phyloP scores from a whole-genome alignment of 2,329 filamentous ascomycete genomes.

The Magnaporthiopsis poae region DNA sequence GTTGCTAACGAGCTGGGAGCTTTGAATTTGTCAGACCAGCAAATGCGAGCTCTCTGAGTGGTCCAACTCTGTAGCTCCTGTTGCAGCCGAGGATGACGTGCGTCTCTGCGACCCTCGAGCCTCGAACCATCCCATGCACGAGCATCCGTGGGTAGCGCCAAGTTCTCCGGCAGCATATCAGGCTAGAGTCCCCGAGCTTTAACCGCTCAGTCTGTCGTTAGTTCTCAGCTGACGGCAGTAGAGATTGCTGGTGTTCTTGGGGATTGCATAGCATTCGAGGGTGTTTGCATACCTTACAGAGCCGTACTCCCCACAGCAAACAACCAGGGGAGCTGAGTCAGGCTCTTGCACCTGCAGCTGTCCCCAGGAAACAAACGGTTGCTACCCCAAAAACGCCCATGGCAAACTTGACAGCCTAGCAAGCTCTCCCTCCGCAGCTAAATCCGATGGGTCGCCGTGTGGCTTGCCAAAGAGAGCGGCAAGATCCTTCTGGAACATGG shows the following conservation, averaged over 20 bases:
- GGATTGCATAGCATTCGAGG: too few relatives aligned
- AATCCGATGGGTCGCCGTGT: too few relatives aligned
- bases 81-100: neutral
- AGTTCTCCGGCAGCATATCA: neutral
- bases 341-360: neutral
- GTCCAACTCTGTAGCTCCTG: neutral
- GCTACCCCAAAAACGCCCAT: too few relatives aligned
- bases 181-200: neutral
- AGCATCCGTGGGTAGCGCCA: neutral
- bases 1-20: neutral
- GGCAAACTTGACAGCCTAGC: too few relatives aligned
- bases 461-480: too few relatives aligned
- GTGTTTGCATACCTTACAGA: neutral
- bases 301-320: too few relatives aligned
- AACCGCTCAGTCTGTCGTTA: neutral
- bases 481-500: neutral
- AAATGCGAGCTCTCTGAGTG: neutral
- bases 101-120: conserved; percentile 2
- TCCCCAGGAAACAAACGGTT: too few relatives aligned
- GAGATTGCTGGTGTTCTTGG: neutral
- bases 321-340: neutral
- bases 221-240: neutral
- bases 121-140: neutral
- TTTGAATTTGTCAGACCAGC: neutral
- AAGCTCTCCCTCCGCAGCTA: too few relatives aligned